Percentiles rank a stretch among this genome's conserved stretches.
Evolutionary conservation across 495 filamentous ascomycete species (phyloP).

Genomic region (Penicilliopsis zonata): DNA sequence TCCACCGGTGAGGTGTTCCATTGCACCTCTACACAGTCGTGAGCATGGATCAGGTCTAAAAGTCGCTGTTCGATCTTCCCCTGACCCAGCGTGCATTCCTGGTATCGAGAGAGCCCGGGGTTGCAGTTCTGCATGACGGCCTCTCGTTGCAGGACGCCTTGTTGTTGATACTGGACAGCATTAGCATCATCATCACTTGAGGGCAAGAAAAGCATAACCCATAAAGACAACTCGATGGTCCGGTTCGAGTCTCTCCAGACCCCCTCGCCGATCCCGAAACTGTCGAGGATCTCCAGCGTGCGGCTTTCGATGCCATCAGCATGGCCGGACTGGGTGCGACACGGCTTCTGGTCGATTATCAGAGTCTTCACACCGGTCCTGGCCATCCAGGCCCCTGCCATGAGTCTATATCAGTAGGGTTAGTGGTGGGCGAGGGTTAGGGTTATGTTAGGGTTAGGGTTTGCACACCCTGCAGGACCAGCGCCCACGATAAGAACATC

Average conservation of each 20-base stretch:
- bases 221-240: slow-evolving; percentile 33
- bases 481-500: slow-evolving; percentile 47
- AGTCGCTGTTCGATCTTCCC: slow-evolving; percentile 45
- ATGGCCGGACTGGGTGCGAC: slow-evolving; percentile 36
- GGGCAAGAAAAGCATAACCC: no score
- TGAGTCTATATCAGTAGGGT: no score
- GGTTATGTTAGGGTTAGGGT: no score
- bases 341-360: slow-evolving; percentile 42
- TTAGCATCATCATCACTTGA: no score
- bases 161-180: no score
- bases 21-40: slow-evolving; percentile 19
- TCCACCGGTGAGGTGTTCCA: no score
- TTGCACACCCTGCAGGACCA: slow-evolving; percentile 52
- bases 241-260: slow-evolving; percentile 50
- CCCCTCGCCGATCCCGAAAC: slow-evolving; percentile 46
- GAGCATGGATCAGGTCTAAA: slow-evolving; percentile 32
- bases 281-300: slow-evolving; percentile 52
- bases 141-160: no score
- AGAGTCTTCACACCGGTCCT: slow-evolving; percentile 41
- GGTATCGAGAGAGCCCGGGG: slow-evolving; percentile 42
- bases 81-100: slow-evolving; percentile 42
- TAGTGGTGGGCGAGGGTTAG: no score
- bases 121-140: no score
- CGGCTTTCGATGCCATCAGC: slow-evolving; percentile 48
- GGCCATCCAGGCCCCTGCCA: slow-evolving; percentile 48